Evolutionary conservation across 495 filamentous ascomycete genomes (phyloP).

Genomic region (Penicillium silybi): DNA sequence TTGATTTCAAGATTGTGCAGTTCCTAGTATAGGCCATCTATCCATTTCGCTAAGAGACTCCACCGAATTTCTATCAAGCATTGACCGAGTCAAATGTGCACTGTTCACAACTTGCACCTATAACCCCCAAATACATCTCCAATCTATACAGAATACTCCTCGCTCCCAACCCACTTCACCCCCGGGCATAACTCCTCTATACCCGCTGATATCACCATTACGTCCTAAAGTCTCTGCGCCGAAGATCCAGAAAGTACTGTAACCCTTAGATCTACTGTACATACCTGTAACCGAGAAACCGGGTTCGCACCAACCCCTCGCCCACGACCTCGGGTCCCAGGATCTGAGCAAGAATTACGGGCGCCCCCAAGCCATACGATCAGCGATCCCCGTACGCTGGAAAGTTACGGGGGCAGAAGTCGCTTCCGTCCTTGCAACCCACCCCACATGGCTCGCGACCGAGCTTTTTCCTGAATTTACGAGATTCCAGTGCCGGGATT

Average conservation of each 20-base stretch:
- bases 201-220: slow-evolving; percentile 9
- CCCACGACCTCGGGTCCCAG: neutral
- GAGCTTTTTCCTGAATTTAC: neutral
- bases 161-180: neutral
- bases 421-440: slow-evolving; percentile 8
- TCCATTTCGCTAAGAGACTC: neutral
- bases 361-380: slow-evolving; percentile 1
- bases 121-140: neutral
- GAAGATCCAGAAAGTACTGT: neutral
- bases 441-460: slow-evolving; percentile 7
- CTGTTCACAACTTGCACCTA: neutral
- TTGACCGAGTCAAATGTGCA: neutral
- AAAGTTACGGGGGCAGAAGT: slow-evolving; percentile 20
- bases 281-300: neutral
- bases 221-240: neutral
- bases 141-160: too few relatives aligned
- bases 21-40: neutral
- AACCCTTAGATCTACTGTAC: neutral
- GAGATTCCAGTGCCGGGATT: too few relatives aligned
- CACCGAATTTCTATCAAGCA: neutral
- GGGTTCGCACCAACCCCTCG: neutral
- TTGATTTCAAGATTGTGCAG: neutral
- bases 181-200: neutral
- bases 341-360: neutral
- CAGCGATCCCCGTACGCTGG: slow-evolving; percentile 22